Percentiles rank a stretch among this genome's conserved stretches.
phyloP scores from a whole-genome alignment of 805 yeast species.

The Barnettozyma botsteinii region DNA sequence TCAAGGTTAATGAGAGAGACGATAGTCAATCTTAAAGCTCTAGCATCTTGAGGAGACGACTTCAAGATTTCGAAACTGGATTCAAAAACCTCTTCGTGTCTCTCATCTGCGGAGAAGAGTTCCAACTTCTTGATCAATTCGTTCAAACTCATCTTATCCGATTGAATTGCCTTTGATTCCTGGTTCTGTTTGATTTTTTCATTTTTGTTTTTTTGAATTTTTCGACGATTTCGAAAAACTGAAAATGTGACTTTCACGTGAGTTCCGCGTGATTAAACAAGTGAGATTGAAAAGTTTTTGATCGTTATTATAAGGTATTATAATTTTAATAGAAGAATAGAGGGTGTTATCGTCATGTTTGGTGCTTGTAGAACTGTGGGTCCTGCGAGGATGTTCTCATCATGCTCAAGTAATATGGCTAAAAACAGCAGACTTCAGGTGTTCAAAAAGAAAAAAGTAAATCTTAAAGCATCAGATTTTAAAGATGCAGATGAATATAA shows the following conservation, averaged over 20 bases:
- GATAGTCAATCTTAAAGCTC: constrained; percentile 41
- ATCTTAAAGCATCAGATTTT: not conserved
- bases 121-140: constrained; percentile 24
- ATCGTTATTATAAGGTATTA: too few species aligned
- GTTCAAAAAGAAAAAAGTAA: constrained; percentile 7
- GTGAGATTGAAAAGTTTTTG: too few species aligned
- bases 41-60: constrained; percentile 22
- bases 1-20: constrained; percentile 63
- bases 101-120: constrained; percentile 17
- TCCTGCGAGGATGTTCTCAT: constrained; percentile 1
- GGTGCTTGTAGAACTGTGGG: not conserved
- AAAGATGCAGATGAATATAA: not conserved
- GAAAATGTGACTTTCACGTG: too few species aligned
- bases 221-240: too few species aligned
- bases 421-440: constrained; percentile 9
- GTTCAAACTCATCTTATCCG: constrained; percentile 24
- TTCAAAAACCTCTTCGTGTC: constrained; percentile 23
- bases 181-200: not conserved
- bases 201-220: not conserved
- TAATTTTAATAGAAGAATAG: too few species aligned
- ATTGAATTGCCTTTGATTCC: too few species aligned
- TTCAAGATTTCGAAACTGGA: constrained; percentile 23
- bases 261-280: too few species aligned
- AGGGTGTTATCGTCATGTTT: not conserved
- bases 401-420: not conserved